Conservation (phyloP, 2,329 filamentous ascomycete genomes). For the Monosporascus sp. region DNA sequence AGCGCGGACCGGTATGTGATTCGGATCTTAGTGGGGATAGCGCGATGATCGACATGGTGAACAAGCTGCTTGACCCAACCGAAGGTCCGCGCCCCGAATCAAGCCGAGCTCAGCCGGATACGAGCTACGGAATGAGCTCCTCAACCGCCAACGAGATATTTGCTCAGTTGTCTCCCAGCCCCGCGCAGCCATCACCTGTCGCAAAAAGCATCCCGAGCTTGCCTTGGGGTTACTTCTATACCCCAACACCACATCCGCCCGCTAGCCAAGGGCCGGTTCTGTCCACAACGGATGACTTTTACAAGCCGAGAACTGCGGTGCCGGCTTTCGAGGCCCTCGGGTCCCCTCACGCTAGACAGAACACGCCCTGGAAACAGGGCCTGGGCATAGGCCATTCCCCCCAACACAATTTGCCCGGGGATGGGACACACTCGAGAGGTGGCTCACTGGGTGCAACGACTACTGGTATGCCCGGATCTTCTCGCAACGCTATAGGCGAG, state of each 20-base stretch:
- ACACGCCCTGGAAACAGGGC: constrained; percentile 6
- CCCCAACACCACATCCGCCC: constrained; percentile 19
- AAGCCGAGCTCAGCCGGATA: constrained; percentile 30
- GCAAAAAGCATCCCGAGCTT: constrained; percentile 36
- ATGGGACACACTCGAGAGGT: neutral
- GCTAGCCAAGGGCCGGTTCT: constrained; percentile 17
- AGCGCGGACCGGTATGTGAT: constrained; percentile 12
- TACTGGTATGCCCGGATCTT: neutral
- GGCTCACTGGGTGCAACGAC: neutral
- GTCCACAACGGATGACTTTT: constrained; percentile 10
- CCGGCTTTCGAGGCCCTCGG: constrained; percentile 14
- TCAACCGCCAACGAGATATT: constrained; percentile 47
- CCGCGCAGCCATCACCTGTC: constrained; percentile 27
- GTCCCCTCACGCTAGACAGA: constrained; percentile 19
- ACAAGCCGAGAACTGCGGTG: constrained; percentile 19
- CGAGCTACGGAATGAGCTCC: constrained; percentile 53
- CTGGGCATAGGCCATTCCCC: neutral
- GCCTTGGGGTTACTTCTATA: constrained; percentile 47
- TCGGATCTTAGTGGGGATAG: constrained; percentile 27
- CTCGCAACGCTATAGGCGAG: constrained; percentile 1
- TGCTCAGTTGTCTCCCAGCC: constrained; percentile 32
- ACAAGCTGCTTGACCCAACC: constrained; percentile 29
- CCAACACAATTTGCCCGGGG: neutral
- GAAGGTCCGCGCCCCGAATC: constrained; percentile 20
- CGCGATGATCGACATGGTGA: constrained; percentile 39